phyloP scores from a whole-genome alignment of 345 rosid genomes.

The Hypericum androsaemum region DNA sequence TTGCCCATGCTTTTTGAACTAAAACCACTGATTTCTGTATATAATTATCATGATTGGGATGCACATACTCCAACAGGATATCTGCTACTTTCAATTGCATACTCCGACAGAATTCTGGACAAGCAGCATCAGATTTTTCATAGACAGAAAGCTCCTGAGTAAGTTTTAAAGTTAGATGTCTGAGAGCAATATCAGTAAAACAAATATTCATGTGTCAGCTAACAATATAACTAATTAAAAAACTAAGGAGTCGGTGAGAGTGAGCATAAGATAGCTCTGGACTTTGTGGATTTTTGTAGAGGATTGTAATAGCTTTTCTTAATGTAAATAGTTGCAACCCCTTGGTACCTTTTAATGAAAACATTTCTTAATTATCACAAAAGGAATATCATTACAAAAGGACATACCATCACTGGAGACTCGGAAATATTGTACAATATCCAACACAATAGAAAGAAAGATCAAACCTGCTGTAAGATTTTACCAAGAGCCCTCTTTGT shows the following conservation, averaged over 20 bases:
- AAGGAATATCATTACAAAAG: background rate
- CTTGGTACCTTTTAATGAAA: too few relatives aligned
- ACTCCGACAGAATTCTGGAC: constrained; percentile 46
- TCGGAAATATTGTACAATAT: constrained; percentile 2
- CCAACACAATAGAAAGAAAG: background rate
- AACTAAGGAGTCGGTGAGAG: too few relatives aligned
- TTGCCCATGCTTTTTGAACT: constrained; percentile 47
- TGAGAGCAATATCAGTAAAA: too few relatives aligned
- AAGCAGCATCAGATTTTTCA: constrained; percentile 34
- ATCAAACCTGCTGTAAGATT: constrained; percentile 74
- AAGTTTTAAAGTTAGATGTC: constrained; percentile 12
- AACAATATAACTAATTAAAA: too few relatives aligned
- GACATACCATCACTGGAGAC: constrained; percentile 3
- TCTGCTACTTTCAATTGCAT: constrained; percentile 44
- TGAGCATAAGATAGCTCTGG: too few relatives aligned
- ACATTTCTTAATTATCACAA: background rate
- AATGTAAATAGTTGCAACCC: too few relatives aligned
- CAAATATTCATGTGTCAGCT: too few relatives aligned
- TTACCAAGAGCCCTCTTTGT: constrained; percentile 38
- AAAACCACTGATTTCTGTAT: constrained; percentile 50
- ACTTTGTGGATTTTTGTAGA: too few relatives aligned
- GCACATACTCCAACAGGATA: constrained; percentile 47
- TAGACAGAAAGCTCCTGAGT: constrained; percentile 70
- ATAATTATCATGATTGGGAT: constrained; percentile 22
- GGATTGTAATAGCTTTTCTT: too few relatives aligned